These are phyloP conservation scores for Cercospora sp. DNA, from an alignment of 2,329 filamentous ascomycete genomes.

Conservation along the genomic window DNA sequence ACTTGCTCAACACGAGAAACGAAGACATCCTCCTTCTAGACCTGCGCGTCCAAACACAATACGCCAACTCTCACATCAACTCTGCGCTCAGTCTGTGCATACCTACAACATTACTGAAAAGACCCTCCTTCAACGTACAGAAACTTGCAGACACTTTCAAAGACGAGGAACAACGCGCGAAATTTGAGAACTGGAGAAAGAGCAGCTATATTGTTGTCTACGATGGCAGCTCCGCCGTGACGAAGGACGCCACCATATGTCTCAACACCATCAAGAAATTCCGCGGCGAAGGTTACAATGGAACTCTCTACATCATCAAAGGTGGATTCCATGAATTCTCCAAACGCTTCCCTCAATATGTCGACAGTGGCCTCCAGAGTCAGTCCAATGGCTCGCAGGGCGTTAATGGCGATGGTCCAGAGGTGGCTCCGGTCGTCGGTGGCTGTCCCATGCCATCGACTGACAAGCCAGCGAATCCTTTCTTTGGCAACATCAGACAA, in stretches of 20 bases:
- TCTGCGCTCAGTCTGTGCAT: slow-evolving; percentile 92
- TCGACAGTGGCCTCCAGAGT: slow-evolving; percentile 52
- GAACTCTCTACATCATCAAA: slow-evolving; percentile 70
- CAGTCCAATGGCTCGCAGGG: slow-evolving; percentile 16
- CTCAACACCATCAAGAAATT: slow-evolving; percentile 95
- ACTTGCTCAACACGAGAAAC: slow-evolving; percentile 47
- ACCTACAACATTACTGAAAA: slow-evolving; percentile 87
- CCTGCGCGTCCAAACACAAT: slow-evolving; percentile 82
- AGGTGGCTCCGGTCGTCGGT: slow-evolving; percentile 76
- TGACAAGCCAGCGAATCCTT: slow-evolving; percentile 73
- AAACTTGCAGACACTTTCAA: slow-evolving; percentile 88
- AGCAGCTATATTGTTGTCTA: slow-evolving; percentile 82
- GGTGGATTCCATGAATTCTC: slow-evolving; percentile 80
- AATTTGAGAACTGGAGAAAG: slow-evolving; percentile 74
- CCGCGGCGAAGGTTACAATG: slow-evolving; percentile 75
- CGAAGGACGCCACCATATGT: slow-evolving; percentile 77
- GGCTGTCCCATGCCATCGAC: slow-evolving; percentile 78
- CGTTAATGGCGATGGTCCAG: slow-evolving; percentile 54
- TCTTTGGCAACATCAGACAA: slow-evolving; percentile 94
- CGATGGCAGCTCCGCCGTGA: slow-evolving; percentile 72
- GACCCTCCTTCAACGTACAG: slow-evolving; percentile 83
- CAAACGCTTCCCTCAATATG: slow-evolving; percentile 61
- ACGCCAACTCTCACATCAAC: slow-evolving; percentile 68
- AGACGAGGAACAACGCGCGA: slow-evolving; percentile 64
- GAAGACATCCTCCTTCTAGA: slow-evolving; percentile 72